Base-by-base conservation (phyloP, 805 yeast genomes). In the Wickerhamomyces strasburgensis region DNA sequence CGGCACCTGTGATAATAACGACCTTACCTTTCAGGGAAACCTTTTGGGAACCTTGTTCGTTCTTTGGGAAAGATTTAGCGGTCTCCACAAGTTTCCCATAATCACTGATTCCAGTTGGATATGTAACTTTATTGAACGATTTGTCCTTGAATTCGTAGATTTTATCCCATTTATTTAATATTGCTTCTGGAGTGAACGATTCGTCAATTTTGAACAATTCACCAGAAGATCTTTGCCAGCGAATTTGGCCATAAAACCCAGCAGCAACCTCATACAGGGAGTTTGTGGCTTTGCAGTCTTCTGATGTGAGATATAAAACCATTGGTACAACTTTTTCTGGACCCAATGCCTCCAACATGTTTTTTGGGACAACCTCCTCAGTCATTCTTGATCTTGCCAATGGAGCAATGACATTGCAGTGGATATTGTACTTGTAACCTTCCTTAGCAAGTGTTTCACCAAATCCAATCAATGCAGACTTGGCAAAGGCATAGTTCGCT, bases 341-440 rank as follows among this genome's bases (percentile, higher is more conserved):
- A 37, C 80, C 75, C 53, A 90, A 70, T 54, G 76, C 75, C 56
- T 82, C 82, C 62, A 90, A 74, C 40, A 90, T 65, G 37, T 88
- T 87, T 21, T 87, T 84, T 23, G 98, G 96, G 51, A 90, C 67
- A 35, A 90, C 74, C 21, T 80, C 75, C 66, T 88, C 96, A 17
- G 98, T 90, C 97, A 90, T 89, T 69, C 96, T 79, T 24, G 96
- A 85, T 55, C 89, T 84, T 16, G 98, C 98, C 47, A 90, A 72
- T 17, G 98, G 97, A 5, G 96, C 96, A 66, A 90, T 88, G 25
- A 80, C 78, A 60, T 90, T 90, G 33, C 84, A 86, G 44, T 68
- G 67, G 57, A 90, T 90, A 65, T 88, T 87, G 67, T 84, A 77
- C 57, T 73, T 85, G 35, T 61, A 74, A 48, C 98, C 98, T 65